Evolutionary conservation across 2,329 filamentous ascomycete genomes (phyloP).

Genomic region (Alternaria sp.): DNA sequence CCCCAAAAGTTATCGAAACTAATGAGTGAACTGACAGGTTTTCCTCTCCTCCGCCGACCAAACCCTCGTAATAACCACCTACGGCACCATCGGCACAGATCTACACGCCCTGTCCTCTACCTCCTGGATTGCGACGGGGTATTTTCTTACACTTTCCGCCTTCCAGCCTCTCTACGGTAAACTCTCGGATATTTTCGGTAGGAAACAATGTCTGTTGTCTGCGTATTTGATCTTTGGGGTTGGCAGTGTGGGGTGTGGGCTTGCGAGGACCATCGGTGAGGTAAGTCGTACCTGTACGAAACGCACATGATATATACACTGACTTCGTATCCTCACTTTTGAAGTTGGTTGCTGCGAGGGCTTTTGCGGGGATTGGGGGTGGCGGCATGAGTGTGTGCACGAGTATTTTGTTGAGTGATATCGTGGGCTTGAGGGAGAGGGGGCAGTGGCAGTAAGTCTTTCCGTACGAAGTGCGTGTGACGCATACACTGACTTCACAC

Average conservation of each 20-base stretch:
- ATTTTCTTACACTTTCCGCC: constrained; percentile 76
- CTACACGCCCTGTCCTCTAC: constrained; percentile 76
- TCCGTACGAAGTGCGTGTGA: neutral
- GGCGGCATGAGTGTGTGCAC: constrained; percentile 75
- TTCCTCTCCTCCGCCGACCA: constrained; percentile 77
- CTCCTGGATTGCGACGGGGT: constrained; percentile 73
- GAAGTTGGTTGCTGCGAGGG: constrained; percentile 70
- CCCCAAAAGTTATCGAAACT: neutral
- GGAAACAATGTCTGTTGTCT: constrained; percentile 70
- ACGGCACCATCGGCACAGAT: constrained; percentile 78
- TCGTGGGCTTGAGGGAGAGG: constrained; percentile 71
- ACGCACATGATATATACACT: neutral
- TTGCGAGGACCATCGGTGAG: constrained; percentile 66
- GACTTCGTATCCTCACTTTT: neutral
- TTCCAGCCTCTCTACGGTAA: constrained; percentile 79
- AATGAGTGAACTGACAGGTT: constrained; percentile 56
- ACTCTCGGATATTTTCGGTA: constrained; percentile 73
- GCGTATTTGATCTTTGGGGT: constrained; percentile 69
- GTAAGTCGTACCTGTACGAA: neutral
- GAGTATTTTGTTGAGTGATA: constrained; percentile 72
- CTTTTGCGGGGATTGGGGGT: constrained; percentile 69
- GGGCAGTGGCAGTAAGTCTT: constrained; percentile 69
- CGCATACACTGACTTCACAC: too few species aligned
- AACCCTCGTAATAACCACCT: constrained; percentile 78
- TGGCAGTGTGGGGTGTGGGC: constrained; percentile 68